Conservation (phyloP, 352 stramenopile species). For the Pythium grandisporangium region DNA sequence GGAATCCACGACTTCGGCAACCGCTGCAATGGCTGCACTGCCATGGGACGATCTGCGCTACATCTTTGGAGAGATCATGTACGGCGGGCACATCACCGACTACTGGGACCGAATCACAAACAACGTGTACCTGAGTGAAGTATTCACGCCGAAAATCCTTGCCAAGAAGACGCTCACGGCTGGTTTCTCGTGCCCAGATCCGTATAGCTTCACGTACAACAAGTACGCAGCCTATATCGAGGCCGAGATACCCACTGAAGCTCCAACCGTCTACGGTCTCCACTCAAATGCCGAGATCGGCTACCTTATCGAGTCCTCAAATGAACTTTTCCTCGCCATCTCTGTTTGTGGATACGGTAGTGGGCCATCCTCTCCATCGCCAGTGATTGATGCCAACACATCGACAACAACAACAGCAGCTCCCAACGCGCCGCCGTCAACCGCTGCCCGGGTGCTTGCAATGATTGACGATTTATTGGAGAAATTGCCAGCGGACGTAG, state of each 20-base stretch:
- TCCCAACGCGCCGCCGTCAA: neutral
- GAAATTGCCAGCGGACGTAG: constrained; percentile 47
- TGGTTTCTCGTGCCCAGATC: constrained; percentile 78
- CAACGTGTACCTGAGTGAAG: constrained; percentile 51
- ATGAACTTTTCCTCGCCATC: constrained; percentile 84
- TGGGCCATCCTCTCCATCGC: constrained; percentile 82
- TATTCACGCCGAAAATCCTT: constrained; percentile 62
- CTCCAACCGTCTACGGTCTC: constrained; percentile 57
- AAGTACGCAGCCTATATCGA: constrained; percentile 91
- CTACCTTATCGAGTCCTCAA: constrained; percentile 64
- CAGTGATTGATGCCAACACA: constrained; percentile 48
- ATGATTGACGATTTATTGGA: constrained; percentile 54
- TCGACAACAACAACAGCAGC: neutral
- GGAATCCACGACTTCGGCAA: constrained; percentile 10
- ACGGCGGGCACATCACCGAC: constrained; percentile 80
- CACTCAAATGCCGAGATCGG: constrained; percentile 79
- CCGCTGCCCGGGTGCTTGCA: constrained; percentile 16
- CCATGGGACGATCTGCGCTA: constrained; percentile 83
- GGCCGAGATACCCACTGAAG: constrained; percentile 46
- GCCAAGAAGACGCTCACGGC: constrained; percentile 35
- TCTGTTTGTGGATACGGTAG: no score
- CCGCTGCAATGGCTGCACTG: no score
- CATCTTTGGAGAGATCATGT: constrained; percentile 93
- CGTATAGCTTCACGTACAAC: constrained; percentile 71
- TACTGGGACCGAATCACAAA: constrained; percentile 82